phyloP scores from a whole-genome alignment of 768 basidiomycete genomes.

The Mycena rosella region DNA sequence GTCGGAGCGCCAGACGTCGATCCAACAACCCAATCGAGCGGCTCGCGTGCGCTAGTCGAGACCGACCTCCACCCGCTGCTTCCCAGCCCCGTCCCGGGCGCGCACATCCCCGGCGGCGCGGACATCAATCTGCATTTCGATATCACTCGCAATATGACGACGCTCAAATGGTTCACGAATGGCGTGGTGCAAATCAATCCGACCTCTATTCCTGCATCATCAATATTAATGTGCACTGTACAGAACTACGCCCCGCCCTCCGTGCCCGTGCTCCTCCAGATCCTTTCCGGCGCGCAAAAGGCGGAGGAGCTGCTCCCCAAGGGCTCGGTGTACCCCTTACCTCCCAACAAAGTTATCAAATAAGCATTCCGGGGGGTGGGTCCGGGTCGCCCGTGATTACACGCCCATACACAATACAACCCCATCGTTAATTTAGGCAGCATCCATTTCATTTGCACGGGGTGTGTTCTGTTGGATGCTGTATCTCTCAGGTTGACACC shows the following conservation, averaged over 20 bases:
- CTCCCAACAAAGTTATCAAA: conserved; percentile 54
- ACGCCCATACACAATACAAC: background rate
- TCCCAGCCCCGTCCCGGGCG: conserved; percentile 47
- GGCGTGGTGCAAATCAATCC: background rate
- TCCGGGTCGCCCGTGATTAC: conserved; percentile 46
- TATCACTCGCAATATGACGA: conserved; percentile 1
- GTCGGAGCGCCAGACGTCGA: background rate
- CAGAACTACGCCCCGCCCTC: conserved; percentile 46
- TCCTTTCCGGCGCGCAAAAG: conserved; percentile 54
- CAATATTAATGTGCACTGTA: too few relatives aligned
- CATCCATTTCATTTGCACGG: conserved; percentile 9
- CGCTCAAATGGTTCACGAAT: background rate
- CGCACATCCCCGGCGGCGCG: conserved; percentile 32
- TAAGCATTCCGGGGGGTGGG: conserved; percentile 52
- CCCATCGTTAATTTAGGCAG: background rate
- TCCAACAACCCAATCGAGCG: background rate
- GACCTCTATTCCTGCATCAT: background rate
- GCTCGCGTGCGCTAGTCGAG: background rate
- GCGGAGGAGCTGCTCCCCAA: conserved; percentile 54
- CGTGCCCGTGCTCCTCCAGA: conserved; percentile 59
- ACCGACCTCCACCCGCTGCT: conserved; percentile 47
- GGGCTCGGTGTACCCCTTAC: conserved; percentile 54
- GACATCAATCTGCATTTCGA: conserved; percentile 1
- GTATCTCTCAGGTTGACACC: too few relatives aligned
- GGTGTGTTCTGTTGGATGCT: background rate